A percentile compares a stretch with the other conserved stretches of the same genome.
These are phyloP conservation scores for Madurella fahalii DNA, from an alignment of 2,329 filamentous ascomycete species.

Conservation along the genomic window DNA sequence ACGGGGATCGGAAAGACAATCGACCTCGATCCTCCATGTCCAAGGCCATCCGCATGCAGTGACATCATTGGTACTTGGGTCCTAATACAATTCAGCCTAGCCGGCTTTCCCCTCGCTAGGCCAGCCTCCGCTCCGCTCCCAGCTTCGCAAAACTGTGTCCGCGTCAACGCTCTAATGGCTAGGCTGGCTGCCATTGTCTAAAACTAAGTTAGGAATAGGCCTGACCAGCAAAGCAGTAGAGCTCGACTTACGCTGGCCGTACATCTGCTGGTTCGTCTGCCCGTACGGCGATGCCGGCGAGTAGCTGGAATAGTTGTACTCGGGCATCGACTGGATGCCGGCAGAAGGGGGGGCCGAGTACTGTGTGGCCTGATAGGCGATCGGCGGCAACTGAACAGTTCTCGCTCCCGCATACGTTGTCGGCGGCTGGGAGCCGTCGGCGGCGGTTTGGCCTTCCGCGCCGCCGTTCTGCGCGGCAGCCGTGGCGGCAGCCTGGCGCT, in stretches of 20 bases:
- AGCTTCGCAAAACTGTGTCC: neutral
- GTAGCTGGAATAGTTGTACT: conserved; percentile 55
- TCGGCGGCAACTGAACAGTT: conserved; percentile 65
- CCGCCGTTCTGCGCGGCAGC: conserved; percentile 52
- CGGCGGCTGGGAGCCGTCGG: conserved; percentile 51
- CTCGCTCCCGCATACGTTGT: conserved; percentile 56
- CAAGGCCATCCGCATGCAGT: neutral
- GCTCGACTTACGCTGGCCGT: conserved; percentile 50
- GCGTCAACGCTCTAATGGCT: neutral
- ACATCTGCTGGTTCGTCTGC: conserved; percentile 54
- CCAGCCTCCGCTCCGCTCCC: neutral
- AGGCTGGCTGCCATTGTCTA: conserved; percentile 30
- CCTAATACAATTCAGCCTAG: neutral
- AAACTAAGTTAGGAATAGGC: conserved; percentile 11
- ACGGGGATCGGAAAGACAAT: too few species aligned
- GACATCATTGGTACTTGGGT: neutral
- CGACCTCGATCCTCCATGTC: too few species aligned
- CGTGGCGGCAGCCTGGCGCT: conserved; percentile 45
- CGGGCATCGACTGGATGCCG: conserved; percentile 49
- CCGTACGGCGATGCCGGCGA: conserved; percentile 57
- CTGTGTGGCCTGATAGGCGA: conserved; percentile 65
- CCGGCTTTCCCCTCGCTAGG: neutral
- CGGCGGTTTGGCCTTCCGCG: conserved; percentile 42
- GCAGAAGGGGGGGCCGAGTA: conserved; percentile 61
- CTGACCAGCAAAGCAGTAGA: conserved; percentile 20